Evolutionary conservation across 1,139 yeast genomes (phyloP), one percentile per base, ranked within the genome.

Genomic region (Geotrichum australiense): DNA sequence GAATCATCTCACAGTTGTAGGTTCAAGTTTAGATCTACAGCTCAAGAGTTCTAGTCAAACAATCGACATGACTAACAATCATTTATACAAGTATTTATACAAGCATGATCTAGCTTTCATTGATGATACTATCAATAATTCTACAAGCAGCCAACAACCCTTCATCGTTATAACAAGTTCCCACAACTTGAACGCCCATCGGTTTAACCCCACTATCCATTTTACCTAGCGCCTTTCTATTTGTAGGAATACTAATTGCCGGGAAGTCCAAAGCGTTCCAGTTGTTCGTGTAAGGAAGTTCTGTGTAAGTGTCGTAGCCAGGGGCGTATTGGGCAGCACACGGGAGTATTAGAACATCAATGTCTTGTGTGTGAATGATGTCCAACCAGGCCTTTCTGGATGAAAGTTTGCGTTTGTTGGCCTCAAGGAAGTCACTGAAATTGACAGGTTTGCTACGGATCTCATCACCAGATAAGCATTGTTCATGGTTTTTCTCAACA

Each of bases 211-310:
- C 35, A 28, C 38, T 32, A 28, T 29, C 28, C 10, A 16, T 23
- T 30, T 35, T 35, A 8, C 26, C 33, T 30, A 43, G 33, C 16
- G 35, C 29, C 2, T 33, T 18, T 5, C 39, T 22, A 28, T 43
- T 43, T 12, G 42, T 38, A 11, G 47, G 47, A 11, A 43, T 33
- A 10, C 35, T 20, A 8, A 43, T 12, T 5, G 47, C 43, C 7
- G 47, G 47, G 16, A 36, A 43, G 25, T 44, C 43, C 5, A 44
- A 11, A 8, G 43, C 30, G 31, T 44, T 44, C 47, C 47, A 44
- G 22, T 38, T 44, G 29, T 35, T 39, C 12, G 39, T 29, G 29
- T 37, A 44, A 7, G 45, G 45, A 15, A 38, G 14, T 15, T 21
- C 42, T 4, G 22, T 22, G 26, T 25, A 41, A 3, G 38, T 31